Percentiles rank a stretch among this genome's conserved stretches.
phyloP scores from a whole-genome alignment of 2,329 filamentous ascomycete genomes.

The Periconia digitata region DNA sequence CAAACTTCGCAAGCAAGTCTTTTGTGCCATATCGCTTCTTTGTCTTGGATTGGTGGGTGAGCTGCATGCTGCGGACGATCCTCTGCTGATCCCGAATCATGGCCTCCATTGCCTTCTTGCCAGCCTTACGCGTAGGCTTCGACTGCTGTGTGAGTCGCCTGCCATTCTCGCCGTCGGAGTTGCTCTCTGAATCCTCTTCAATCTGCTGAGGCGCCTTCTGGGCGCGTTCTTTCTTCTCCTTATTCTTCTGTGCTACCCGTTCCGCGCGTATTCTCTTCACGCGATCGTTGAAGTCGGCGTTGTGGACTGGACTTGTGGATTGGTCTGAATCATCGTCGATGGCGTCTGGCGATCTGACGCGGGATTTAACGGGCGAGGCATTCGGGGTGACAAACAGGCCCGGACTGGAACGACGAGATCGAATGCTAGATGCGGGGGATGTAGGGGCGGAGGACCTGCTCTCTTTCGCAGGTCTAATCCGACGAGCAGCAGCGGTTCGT shows the following conservation, averaged over 20 bases:
- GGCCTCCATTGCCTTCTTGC: conserved; percentile 91
- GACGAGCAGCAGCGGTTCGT: conserved; percentile 17
- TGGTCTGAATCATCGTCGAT: conserved; percentile 46
- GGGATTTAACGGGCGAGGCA: conserved; percentile 34
- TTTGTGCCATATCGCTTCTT: conserved; percentile 88
- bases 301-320: conserved; percentile 50
- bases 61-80: conserved; percentile 84
- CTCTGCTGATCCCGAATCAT: conserved; percentile 95
- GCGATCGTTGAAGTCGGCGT: conserved; percentile 68
- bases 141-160: conserved; percentile 64
- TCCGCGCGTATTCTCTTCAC: conserved; percentile 74
- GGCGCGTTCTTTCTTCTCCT: conserved; percentile 43
- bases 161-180: conserved; percentile 58
- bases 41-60: conserved; percentile 81
- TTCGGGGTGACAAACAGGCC: conserved; percentile 61
- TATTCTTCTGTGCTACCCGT: conserved; percentile 66
- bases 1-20: conserved; percentile 81
- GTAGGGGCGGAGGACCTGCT: conserved; percentile 15
- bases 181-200: conserved; percentile 50
- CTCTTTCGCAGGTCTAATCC: conserved; percentile 8
- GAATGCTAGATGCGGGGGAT: conserved; percentile 19
- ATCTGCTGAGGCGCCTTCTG: conserved; percentile 19
- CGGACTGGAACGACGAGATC: conserved; percentile 47
- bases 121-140: conserved; percentile 78
- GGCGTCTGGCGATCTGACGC: conserved; percentile 20